Conservation (phyloP, 31 red algal species). For the Asparagopsis taxiformis region DNA sequence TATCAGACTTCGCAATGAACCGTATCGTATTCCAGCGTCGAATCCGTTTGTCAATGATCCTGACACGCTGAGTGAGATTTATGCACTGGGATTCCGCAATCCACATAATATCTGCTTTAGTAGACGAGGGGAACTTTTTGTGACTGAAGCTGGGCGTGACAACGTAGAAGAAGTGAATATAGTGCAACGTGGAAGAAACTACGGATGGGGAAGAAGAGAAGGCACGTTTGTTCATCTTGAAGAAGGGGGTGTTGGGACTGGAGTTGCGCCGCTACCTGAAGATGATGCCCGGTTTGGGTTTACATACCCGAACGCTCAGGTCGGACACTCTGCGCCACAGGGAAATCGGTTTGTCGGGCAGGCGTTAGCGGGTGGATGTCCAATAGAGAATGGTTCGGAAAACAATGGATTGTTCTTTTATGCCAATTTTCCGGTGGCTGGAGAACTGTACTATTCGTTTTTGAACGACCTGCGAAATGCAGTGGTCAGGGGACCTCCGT, state of each 20-base stretch:
- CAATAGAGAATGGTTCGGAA: slow-evolving; percentile 21
- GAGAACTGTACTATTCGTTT: slow-evolving; percentile 11
- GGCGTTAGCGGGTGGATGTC: slow-evolving; percentile 16
- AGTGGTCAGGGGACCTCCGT: background rate
- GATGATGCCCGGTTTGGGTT: slow-evolving; percentile 1
- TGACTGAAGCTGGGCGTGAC: slow-evolving; percentile 13
- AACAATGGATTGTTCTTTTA: background rate
- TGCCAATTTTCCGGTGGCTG: slow-evolving; percentile 6
- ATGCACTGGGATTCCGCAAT: slow-evolving; percentile 29
- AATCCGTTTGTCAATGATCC: background rate
- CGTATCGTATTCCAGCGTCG: slow-evolving; percentile 1
- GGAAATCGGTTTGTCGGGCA: slow-evolving; percentile 9
- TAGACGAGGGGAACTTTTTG: slow-evolving; percentile 6
- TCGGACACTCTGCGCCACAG: slow-evolving; percentile 2
- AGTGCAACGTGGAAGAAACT: background rate
- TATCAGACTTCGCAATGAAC: background rate
- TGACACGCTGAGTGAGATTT: slow-evolving; percentile 6
- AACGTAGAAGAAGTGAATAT: slow-evolving; percentile 28
- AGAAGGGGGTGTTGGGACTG: slow-evolving; percentile 12
- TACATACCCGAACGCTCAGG: slow-evolving; percentile 4
- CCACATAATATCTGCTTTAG: no score
- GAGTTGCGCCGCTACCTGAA: slow-evolving; percentile 1
- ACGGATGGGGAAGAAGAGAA: slow-evolving; percentile 22
- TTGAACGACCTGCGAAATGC: background rate
- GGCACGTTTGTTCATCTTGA: slow-evolving; percentile 20